Evolutionary conservation across 140 eudicot genomes (phyloP), one percentile per base, ranked within the genome.

Genomic region (Stevia rebaudiana): DNA sequence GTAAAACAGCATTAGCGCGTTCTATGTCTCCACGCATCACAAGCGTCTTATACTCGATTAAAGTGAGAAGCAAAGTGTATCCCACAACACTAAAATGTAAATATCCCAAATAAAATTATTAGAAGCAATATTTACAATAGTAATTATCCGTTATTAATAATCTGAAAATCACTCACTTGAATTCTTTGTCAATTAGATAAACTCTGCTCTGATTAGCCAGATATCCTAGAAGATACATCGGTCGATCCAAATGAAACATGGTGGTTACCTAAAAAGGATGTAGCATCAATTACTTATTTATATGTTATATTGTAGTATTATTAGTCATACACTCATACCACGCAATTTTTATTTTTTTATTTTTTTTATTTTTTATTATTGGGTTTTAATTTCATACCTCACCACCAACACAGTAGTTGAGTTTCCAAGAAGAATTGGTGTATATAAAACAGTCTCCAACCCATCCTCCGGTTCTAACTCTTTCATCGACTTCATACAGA

Each of bases 11-110:
- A 81, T 74, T 91, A 60, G 98, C 98, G 63, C 94, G 82, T 44
- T 91, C 96, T 65, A 81, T 65, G 59, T 91, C 98, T 76, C 95
- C 98, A 87, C 98, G 98, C 98, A 91, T 87, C 74, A 91, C 96
- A 68, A 91, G 96, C 28, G 98, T 91, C 80, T 91, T 91, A 63
- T 91, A 91, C 86, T 91, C 96, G 61, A 91, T 91, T 79, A 91
- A 78, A 75, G 87, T 83, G 53, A 91, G 92, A 69, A 91, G 88
- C 76, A 91, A 78, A 31, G 98, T 84, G 85, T 87, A 91, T 30
- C 96, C 96, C 11, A 87, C 67, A 51, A 91, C 98, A 83, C 98
- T 91, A 75, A 67, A 33, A 42, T 50, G 40, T 16, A 30, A 65
- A 18, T 2, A 61, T 48, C 23, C 44, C 33, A 1, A n/a, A n/a